Evolutionary conservation across 495 filamentous ascomycete genomes (phyloP).

Genomic region (Penicillium silybi): DNA sequence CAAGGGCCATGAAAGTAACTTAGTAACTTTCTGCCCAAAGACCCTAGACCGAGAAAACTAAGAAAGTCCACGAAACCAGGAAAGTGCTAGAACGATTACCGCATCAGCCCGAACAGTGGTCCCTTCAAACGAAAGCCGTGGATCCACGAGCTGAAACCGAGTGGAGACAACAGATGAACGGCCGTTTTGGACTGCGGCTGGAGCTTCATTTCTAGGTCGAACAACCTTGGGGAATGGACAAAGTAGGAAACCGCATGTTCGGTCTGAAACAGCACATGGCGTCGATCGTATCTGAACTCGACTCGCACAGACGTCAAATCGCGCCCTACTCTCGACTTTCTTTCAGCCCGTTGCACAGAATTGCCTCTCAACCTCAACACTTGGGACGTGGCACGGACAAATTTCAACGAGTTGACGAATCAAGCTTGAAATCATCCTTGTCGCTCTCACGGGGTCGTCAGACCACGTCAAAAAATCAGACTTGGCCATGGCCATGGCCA

Average conservation of each 20-base stretch:
- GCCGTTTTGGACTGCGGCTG: slow-evolving; percentile 16
- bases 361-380: not conserved
- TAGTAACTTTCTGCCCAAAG: not conserved
- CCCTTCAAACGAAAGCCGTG: slow-evolving; percentile 10
- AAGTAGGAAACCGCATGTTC: not conserved
- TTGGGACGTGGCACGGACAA: slow-evolving; percentile 1
- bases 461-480: not conserved
- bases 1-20: too few species aligned
- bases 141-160: slow-evolving; percentile 17
- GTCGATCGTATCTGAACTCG: slow-evolving; percentile 1
- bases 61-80: not conserved
- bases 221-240: too few species aligned
- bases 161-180: slow-evolving; percentile 16
- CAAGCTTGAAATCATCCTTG: not conserved
- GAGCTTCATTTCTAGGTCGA: not conserved
- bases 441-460: not conserved
- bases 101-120: slow-evolving; percentile 7
- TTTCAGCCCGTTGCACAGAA: not conserved
- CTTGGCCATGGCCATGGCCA: not conserved
- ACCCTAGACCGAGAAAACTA: not conserved
- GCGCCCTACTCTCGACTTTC: not conserved
- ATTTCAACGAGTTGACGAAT: not conserved
- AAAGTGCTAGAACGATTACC: not conserved
- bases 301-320: slow-evolving; percentile 7
- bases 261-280: slow-evolving; percentile 26